Evolutionary conservation across 768 basidiomycete genomes (phyloP).

Genomic region (Ephemerocybe angulata): DNA sequence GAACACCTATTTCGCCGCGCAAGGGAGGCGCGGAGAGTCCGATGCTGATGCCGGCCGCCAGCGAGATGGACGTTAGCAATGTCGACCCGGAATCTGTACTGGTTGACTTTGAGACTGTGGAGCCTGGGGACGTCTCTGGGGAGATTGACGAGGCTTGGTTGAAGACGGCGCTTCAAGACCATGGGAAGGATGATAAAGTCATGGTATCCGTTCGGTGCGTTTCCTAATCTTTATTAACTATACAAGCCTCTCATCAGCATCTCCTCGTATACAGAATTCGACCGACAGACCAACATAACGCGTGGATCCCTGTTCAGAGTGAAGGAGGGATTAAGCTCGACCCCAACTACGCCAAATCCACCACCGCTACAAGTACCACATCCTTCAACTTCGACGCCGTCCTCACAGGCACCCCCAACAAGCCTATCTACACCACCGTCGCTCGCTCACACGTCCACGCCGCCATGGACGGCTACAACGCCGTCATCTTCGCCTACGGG

Average conservation of each 20-base stretch:
- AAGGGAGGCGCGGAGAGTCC: constrained; percentile 50
- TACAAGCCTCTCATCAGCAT: constrained; percentile 1
- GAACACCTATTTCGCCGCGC: constrained; percentile 53
- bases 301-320: constrained; percentile 49
- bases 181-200: constrained; percentile 80
- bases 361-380: constrained; percentile 25
- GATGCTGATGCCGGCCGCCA: constrained; percentile 40
- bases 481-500: constrained; percentile 91
- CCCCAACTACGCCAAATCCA: constrained; percentile 48
- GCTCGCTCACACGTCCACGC: constrained; percentile 80
- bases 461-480: constrained; percentile 96
- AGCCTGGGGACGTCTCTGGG: constrained; percentile 61
- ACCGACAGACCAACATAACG: constrained; percentile 48
- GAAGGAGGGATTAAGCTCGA: constrained; percentile 60
- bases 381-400: constrained; percentile 71
- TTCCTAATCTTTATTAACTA: constrained; percentile 5
- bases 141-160: constrained; percentile 63
- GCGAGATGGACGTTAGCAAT: constrained; percentile 74
- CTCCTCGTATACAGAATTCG: constrained; percentile 47
- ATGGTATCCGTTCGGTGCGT: constrained; percentile 76
- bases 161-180: constrained; percentile 37
- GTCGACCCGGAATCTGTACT: constrained; percentile 73
- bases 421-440: constrained; percentile 71
- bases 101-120: constrained; percentile 71
- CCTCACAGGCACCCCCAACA: constrained; percentile 75